Conservation (phyloP, 805 yeast genomes). For the Blastobotrys chiropterorum region DNA sequence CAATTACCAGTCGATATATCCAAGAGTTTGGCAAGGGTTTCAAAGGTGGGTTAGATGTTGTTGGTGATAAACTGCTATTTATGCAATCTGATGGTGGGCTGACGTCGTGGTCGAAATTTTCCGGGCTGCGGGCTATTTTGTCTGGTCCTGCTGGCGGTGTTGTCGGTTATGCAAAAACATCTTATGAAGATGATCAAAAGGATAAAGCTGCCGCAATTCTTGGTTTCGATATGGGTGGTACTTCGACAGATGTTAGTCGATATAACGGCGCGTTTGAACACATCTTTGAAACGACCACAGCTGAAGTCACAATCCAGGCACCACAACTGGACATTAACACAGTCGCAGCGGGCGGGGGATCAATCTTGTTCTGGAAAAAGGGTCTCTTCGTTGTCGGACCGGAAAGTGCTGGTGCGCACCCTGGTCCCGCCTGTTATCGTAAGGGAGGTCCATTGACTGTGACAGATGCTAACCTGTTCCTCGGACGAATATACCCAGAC, state of each 20-base stretch:
- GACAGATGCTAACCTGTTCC: conserved; percentile 73
- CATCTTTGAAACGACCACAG: conserved; percentile 76
- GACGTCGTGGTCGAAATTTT: conserved; percentile 73
- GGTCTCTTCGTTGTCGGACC: conserved; percentile 81
- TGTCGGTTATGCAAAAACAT: conserved; percentile 84
- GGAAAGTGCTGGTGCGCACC: conserved; percentile 80
- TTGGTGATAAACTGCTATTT: conserved; percentile 39
- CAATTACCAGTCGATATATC: conserved; percentile 63
- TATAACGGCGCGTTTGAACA: conserved; percentile 66
- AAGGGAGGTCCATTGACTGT: conserved; percentile 81
- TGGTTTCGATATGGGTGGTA: conserved; percentile 90
- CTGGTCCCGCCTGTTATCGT: conserved; percentile 84
- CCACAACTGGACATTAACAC: conserved; percentile 80
- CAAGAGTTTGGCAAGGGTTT: conserved; percentile 58
- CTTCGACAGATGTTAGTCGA: conserved; percentile 80
- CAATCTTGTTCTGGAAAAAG: conserved; percentile 58
- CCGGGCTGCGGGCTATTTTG: conserved; percentile 81
- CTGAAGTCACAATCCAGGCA: conserved; percentile 76
- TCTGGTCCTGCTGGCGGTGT: conserved; percentile 99
- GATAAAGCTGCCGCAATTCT: conserved; percentile 55
- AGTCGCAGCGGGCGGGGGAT: conserved; percentile 84
- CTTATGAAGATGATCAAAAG: conserved; percentile 38
- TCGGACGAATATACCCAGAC: conserved; percentile 68
- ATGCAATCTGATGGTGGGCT: conserved; percentile 98
- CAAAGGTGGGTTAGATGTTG: conserved; percentile 40